Base-by-base conservation (phyloP, 1,139 yeast genomes). In the Pichia sp. region DNA sequence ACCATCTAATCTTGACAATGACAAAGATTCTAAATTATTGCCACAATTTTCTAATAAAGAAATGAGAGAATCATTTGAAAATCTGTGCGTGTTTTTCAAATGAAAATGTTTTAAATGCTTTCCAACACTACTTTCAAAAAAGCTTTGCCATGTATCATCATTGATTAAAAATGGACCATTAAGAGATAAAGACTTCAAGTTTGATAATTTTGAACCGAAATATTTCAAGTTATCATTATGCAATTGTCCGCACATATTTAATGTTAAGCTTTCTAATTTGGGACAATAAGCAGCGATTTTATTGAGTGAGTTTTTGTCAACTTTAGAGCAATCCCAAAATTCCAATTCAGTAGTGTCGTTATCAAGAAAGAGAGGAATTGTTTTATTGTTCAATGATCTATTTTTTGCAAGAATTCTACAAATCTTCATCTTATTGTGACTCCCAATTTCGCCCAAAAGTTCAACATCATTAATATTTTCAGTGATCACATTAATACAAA, bases 161-260 rank as follows among this genome's bases (percentile, higher is more conserved):
- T 83, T 81, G 39, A 92, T 80, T 52, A 92, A 68, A 58, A 92
- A 92, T 0, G 97, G 89, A 0, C 98, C 98, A 63, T 90, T 89
- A 31, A 92, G 66, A 16, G 74, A 66, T 9, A 90, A 52, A 11
- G 74, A 68, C 10, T 61, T 67, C 43, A 94, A 66, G 28, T 74
- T 62, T 0, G 67, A 66, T 40, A 90, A 67, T 50, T 87, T 81
- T 11, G 77, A 66, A 10, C 78, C 73, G 51, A 74, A 78, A 58
- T 86, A 83, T 24, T 69, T 60, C 49, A 92, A 62, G 48, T 86
- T 83, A 53, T 82, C 89, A 60, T 86, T 86, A 55, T 83, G 89
- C 34, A 92, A 66, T 55, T 86, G 94, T 3, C 98, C 98, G 67
- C 97, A 92, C 97, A 89, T 90, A 49, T 80, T 80, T 40, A 92